Conservation (phyloP, 1,284 basidiomycete genomes). For the Peniophora sp. region DNA sequence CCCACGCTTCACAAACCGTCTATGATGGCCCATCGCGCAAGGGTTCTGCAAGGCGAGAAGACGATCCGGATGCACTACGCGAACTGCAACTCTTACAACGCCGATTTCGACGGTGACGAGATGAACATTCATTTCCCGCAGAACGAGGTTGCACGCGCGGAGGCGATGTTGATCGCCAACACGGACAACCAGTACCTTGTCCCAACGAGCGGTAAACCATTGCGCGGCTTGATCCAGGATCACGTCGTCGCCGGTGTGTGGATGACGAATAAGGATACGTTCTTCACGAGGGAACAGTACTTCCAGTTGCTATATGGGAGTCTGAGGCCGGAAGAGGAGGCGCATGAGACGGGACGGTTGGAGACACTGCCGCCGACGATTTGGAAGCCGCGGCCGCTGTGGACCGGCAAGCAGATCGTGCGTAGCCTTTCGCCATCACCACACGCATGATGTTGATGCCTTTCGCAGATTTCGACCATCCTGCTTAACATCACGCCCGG, state of each 20-base stretch:
- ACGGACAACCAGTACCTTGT: constrained; percentile 99
- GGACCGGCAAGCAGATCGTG: constrained; percentile 99
- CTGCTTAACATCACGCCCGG: constrained; percentile 87
- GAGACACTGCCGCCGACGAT: constrained; percentile 86
- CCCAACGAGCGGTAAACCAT: constrained; percentile 95
- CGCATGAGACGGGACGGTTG: constrained; percentile 57
- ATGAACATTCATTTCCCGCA: constrained; percentile 99
- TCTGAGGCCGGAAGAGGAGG: constrained; percentile 79
- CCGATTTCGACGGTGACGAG: constrained; percentile 99
- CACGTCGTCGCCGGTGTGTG: constrained; percentile 98
- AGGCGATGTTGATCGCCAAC: constrained; percentile 92
- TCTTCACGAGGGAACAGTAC: constrained; percentile 95
- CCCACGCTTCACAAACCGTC: constrained; percentile 99
- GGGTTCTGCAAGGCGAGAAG: constrained; percentile 92
- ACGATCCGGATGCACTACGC: constrained; percentile 99
- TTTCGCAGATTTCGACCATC: constrained; percentile 81
- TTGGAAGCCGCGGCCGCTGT: constrained; percentile 84
- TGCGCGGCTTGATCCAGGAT: constrained; percentile 98
- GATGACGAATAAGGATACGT: constrained; percentile 97
- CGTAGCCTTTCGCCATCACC: constrained; percentile 18
- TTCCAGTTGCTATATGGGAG: constrained; percentile 96
- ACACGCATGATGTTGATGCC: background rate
- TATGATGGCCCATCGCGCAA: constrained; percentile 99
- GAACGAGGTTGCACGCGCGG: constrained; percentile 88
- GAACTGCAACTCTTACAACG: constrained; percentile 99